Conservation (phyloP, 1,284 basidiomycete species). For the Ustilago trichophora region DNA sequence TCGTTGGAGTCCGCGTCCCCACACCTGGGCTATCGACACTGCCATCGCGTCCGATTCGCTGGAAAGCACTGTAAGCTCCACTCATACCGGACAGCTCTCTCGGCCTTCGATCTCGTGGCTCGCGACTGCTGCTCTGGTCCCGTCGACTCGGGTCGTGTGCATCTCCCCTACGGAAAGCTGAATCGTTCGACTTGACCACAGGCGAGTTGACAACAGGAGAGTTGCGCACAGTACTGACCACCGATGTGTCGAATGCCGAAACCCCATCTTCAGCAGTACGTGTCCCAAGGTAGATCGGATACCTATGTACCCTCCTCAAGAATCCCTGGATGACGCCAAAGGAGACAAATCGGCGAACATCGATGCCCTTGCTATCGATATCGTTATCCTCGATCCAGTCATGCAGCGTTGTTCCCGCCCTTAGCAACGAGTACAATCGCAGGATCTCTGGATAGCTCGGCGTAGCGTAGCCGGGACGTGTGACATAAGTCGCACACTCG, state of each 20-base stretch:
- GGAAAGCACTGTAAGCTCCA: slow-evolving; percentile 26
- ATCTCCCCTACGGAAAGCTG: slow-evolving; percentile 3
- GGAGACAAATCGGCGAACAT: slow-evolving; percentile 91
- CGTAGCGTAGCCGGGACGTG: slow-evolving; percentile 73
- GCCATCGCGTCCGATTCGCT: slow-evolving; percentile 35
- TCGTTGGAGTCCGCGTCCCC: slow-evolving; percentile 5
- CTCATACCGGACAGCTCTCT: slow-evolving; percentile 38
- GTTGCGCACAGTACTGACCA: slow-evolving; percentile 28
- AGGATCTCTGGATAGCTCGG: slow-evolving; percentile 72
- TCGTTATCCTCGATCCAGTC: slow-evolving; percentile 88
- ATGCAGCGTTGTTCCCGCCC: slow-evolving; percentile 81
- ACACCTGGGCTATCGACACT: slow-evolving; percentile 40
- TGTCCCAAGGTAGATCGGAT: slow-evolving; percentile 75
- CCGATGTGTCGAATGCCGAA: slow-evolving; percentile 14
- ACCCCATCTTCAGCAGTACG: slow-evolving; percentile 8
- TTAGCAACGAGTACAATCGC: slow-evolving; percentile 84
- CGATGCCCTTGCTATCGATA: slow-evolving; percentile 74
- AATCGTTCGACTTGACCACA: slow-evolving; percentile 9
- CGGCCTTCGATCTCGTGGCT: slow-evolving; percentile 35
- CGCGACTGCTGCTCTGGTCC: slow-evolving; percentile 44
- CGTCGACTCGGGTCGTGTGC: not conserved
- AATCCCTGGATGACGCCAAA: slow-evolving; percentile 99
- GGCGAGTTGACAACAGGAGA: slow-evolving; percentile 38
- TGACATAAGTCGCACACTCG: slow-evolving; percentile 90
- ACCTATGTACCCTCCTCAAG: slow-evolving; percentile 88